Base-by-base conservation (phyloP, 768 basidiomycete species). In the Lentinula boryana region DNA sequence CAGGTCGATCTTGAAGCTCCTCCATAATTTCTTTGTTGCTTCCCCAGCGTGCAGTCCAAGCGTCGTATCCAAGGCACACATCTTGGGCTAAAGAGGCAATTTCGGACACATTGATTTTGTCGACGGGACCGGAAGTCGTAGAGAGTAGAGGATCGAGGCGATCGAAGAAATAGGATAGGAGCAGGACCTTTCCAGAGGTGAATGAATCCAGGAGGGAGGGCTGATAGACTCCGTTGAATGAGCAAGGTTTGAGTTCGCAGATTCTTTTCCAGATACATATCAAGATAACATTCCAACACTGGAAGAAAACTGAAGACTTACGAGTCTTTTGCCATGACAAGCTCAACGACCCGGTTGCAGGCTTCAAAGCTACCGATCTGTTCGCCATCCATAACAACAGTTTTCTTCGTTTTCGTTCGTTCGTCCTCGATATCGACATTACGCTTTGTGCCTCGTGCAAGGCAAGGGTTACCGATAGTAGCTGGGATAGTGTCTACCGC, bases 121-220 rank as follows among this genome's bases (percentile, higher is more conserved):
- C 58, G 55, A 63, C 32, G 67, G 52, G 67, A 73, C 62, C 59
- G 55, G 6, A 23, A 2, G 66, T 61, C 1, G 61, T 58, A 15
- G 69, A 74, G 53, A 94, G 75, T 62, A 99, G 83, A 0, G 95
- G 96, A 31, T 80, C 74, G 61, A 96, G 80, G 40, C 97, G 91
- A 78, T 98, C 97, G 76, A 94, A 97, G 76, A 98, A 99, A 80
- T 98, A 99, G 23, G 95, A 97, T 1, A 99, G 81, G n/a, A 96
- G 84, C 31, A 96, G 83, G 63, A 96, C 81, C 68, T 87, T 87
- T 61, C 96, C 96, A 9, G 79, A 74, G 1, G 89, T 84, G 83
- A 98, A 98, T 9, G 92, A 87, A 63, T 96, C 91, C 61, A 90
- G 77, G 27, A 98, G 79, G 13, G 90, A 89, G 2, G 97, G 97